Evolutionary conservation across 257 asterid species (phyloP).

Genomic region (Lithospermum erythrorhizon): DNA sequence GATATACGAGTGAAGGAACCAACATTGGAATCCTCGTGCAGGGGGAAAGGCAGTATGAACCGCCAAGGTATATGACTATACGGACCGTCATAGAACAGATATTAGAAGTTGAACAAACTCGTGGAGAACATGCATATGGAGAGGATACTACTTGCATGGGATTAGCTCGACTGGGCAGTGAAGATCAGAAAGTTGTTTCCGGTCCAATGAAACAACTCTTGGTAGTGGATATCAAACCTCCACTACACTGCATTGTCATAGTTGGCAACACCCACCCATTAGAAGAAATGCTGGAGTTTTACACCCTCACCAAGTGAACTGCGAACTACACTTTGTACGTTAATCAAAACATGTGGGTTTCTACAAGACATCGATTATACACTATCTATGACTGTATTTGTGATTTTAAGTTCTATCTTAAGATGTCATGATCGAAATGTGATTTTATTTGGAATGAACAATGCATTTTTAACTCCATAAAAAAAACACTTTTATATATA

Average conservation of each 20-base stretch:
- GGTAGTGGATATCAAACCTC: conserved; percentile 60
- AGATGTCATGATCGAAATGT: too few relatives aligned
- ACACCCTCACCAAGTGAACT: conserved; percentile 16
- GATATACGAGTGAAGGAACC: conserved; percentile 91
- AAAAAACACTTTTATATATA: too few relatives aligned
- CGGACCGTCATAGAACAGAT: conserved; percentile 85
- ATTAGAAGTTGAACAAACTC: conserved; percentile 63
- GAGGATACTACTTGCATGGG: conserved; percentile 79
- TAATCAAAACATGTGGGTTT: too few relatives aligned
- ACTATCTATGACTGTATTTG: too few relatives aligned
- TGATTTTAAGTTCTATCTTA: too few relatives aligned
- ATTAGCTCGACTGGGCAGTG: conserved; percentile 82
- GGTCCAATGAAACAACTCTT: conserved; percentile 67
- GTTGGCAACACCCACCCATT: conserved; percentile 80
- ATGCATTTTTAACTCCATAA: too few relatives aligned
- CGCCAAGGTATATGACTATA: conserved; percentile 80
- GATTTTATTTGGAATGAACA: too few relatives aligned
- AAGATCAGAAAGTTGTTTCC: conserved; percentile 63
- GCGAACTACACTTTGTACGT: conserved; percentile 9
- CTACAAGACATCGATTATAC: too few relatives aligned
- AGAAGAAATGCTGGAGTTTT: conserved; percentile 82
- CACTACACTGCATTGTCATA: conserved; percentile 79
- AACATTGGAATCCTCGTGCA: conserved; percentile 74
- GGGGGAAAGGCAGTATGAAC: conserved; percentile 83
- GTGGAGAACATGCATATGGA: conserved; percentile 43